Evolutionary conservation across 2,329 filamentous ascomycete genomes (phyloP), one percentile per base, ranked within the genome.

Genomic region (Aspergillus versicolor): DNA sequence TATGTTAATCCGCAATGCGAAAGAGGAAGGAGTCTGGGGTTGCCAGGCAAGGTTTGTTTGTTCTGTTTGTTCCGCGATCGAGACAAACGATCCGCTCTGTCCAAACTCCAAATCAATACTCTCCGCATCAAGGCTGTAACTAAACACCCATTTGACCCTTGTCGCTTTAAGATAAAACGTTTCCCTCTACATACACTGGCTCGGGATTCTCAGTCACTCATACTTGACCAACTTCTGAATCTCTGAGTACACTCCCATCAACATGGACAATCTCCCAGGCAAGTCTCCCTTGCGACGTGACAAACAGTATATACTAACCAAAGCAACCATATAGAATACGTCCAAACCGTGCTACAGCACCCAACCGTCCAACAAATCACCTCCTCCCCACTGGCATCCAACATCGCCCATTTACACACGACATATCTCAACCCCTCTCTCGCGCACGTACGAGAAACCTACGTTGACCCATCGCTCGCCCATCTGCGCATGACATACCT

Each of bases 401-500:
- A 61, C 45, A 43, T 59, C 50, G 53, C 53, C 15, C 37, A 56
- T 19, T 53, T 61, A 13, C 56, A 61, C 48, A 34, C 59, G 0
- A 57, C 58, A 43, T 60, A 59, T 22, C 51, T 62, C 13, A 43
- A 53, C 19, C 58, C 51, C 21, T 55, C 51, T n/a, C 45, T 64
- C 41, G 32, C 50, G 34, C 50, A 60, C 22, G 17, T 56, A 34
- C 58, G 52, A 46, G 8, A 55, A 37, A 45, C 59, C 44, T 62
- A 62, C 52, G 45, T 62, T 7, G 56, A 63, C 17, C 62, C 61
- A 27, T 59, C 67, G 52, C 63, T 73, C 51, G 55, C 62, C 24
- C 59, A 61, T 52, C 21, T 75, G 15, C 67, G 68, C 47, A 55
- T 68, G 30, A 54, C 63, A 49, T 74, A 79, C 54, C 65, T 86